phyloP scores from a whole-genome alignment of 139 green algal genomes.

The Picochlorum sp. region DNA sequence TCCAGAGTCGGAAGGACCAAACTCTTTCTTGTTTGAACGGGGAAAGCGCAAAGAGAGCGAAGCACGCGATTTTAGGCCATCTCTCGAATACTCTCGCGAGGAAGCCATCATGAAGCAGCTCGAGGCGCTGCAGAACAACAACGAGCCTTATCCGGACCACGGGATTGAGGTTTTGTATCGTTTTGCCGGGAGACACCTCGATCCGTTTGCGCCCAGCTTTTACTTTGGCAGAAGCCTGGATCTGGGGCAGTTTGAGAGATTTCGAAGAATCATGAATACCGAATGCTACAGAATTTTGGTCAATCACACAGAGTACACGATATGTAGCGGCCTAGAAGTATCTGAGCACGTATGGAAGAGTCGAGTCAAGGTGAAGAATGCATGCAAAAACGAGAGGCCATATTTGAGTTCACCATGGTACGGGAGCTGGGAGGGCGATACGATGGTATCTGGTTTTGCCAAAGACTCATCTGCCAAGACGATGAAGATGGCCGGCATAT shows the following conservation, averaged over 20 bases:
- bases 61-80: neutral
- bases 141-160: conserved; percentile 17
- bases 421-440: conserved; percentile 17
- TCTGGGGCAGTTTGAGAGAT: conserved; percentile 26
- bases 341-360: conserved; percentile 20
- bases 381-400: conserved; percentile 5
- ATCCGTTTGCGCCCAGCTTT: conserved; percentile 13
- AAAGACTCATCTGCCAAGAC: neutral
- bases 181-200: conserved; percentile 15
- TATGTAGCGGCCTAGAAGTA: conserved; percentile 16
- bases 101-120: conserved; percentile 1
- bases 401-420: conserved; percentile 21
- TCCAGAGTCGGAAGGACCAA: neutral
- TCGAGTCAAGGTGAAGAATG: conserved; percentile 14
- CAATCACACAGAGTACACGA: conserved; percentile 1
- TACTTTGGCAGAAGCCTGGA: conserved; percentile 28
- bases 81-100: neutral
- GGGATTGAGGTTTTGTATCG: conserved; percentile 23
- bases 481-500: conserved; percentile 4
- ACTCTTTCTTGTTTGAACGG: no score
- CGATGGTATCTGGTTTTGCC: conserved; percentile 23
- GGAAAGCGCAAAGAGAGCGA: neutral
- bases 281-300: conserved; percentile 19
- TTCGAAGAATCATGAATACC: conserved; percentile 31
- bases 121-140: conserved; percentile 28